Percentiles rank a stretch among this genome's conserved stretches.
These are phyloP conservation scores for Entomortierella lignicola DNA, from an alignment of 192 early-diverging fungal genomes.

Conservation along the genomic window DNA sequence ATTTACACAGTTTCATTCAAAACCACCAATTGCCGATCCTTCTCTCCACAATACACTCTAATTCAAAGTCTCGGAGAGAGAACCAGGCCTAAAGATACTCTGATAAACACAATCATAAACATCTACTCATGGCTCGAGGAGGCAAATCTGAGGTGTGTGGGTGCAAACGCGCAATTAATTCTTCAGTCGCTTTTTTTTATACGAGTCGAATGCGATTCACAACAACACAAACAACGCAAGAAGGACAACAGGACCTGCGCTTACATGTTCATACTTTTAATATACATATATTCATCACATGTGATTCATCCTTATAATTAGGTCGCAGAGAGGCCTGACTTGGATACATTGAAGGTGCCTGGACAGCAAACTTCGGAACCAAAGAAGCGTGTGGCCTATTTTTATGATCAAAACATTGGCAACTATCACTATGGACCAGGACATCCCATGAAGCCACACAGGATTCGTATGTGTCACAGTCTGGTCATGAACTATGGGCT, in stretches of 20 bases:
- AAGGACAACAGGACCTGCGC: too few relatives aligned
- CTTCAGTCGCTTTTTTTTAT: constrained; percentile 1
- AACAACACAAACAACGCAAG: too few relatives aligned
- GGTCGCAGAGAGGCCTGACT: not conserved
- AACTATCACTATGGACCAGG: constrained; percentile 84
- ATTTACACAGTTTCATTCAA: too few relatives aligned
- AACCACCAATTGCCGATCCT: too few relatives aligned
- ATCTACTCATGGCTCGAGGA: constrained; percentile 5
- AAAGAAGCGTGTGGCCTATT: constrained; percentile 70
- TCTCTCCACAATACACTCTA: not conserved
- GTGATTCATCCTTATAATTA: not conserved
- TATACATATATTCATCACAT: too few relatives aligned
- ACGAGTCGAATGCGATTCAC: too few relatives aligned
- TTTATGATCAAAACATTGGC: constrained; percentile 70
- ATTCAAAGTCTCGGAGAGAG: not conserved
- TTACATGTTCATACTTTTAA: too few relatives aligned
- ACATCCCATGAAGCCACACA: constrained; percentile 98
- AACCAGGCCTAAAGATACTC: not conserved
- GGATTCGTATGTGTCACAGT: constrained; percentile 94
- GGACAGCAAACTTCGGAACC: constrained; percentile 57
- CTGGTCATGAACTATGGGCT: constrained; percentile 93
- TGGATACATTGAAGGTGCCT: constrained; percentile 21
- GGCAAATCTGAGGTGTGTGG: constrained; percentile 3
- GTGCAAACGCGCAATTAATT: not conserved
- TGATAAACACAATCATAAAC: not conserved